Percentiles rank a stretch among this genome's conserved stretches.
Evolutionary conservation across 345 rosid genomes (phyloP).

Genomic region (Gossypium australe): DNA sequence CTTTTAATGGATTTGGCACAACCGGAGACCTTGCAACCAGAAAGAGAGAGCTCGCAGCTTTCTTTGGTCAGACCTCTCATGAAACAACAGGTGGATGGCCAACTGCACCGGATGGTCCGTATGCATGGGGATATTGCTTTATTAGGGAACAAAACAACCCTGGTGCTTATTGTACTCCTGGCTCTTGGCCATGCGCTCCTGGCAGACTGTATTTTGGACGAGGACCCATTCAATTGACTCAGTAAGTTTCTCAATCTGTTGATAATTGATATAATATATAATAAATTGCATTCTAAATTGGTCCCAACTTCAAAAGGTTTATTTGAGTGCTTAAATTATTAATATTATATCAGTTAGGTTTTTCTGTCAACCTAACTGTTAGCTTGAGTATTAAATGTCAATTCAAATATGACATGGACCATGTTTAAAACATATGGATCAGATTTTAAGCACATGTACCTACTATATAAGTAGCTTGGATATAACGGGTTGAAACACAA

Average conservation of each 20-base stretch:
- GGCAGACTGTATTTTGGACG: conserved; percentile 58
- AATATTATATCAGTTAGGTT: no score
- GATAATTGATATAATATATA: neutral
- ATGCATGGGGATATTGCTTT: conserved; percentile 62
- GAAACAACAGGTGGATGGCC: conserved; percentile 49
- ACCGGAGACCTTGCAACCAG: conserved; percentile 20
- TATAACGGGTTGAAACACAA: no score
- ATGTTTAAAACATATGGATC: no score
- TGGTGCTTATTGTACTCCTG: conserved; percentile 31
- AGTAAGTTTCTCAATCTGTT: conserved; percentile 18
- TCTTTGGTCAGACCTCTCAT: conserved; percentile 35
- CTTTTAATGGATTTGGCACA: conserved; percentile 30
- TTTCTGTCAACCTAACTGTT: no score
- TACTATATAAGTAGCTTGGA: no score
- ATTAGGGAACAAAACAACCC: conserved; percentile 39
- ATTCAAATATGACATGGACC: no score
- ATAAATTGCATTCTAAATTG: no score
- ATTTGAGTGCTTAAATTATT: no score
- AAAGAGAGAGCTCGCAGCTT: conserved; percentile 35
- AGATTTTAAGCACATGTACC: no score
- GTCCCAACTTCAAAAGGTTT: no score
- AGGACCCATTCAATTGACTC: conserved; percentile 62
- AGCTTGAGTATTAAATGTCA: no score
- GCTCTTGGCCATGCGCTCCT: conserved; percentile 47
- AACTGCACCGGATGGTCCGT: conserved; percentile 62